These are phyloP conservation scores for Plicaturopsis crispa DNA, from an alignment of 768 basidiomycete genomes.

Conservation along the genomic window DNA sequence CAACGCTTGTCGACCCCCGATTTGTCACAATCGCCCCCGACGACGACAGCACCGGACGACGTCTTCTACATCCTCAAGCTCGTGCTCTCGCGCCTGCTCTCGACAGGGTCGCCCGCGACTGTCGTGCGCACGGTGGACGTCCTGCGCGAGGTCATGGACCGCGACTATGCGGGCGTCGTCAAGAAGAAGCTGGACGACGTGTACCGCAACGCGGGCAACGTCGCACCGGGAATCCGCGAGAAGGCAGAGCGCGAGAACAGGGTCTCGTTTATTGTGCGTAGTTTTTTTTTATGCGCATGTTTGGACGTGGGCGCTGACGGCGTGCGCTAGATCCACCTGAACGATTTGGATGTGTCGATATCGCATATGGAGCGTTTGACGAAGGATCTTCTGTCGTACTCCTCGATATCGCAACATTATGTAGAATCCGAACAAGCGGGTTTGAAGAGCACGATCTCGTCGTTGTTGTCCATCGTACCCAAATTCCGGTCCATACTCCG, in stretches of 20 bases:
- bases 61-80: constrained; percentile 93
- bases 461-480: constrained; percentile 44
- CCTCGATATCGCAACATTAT: constrained; percentile 61
- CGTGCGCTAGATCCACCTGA: constrained; percentile 64
- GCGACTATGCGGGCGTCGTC: constrained; percentile 74
- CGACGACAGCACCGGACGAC: constrained; percentile 84
- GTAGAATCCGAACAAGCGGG: constrained; percentile 42
- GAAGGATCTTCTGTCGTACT: constrained; percentile 50
- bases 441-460: constrained; percentile 40
- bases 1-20: constrained; percentile 80
- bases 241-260: constrained; percentile 78
- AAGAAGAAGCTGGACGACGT: constrained; percentile 85
- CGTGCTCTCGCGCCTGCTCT: constrained; percentile 69
- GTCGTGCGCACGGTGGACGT: constrained; percentile 53
- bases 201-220: constrained; percentile 47
- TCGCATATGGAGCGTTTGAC: constrained; percentile 82
- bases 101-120: constrained; percentile 60
- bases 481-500: constrained; percentile 70
- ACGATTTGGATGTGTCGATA: constrained; percentile 90
- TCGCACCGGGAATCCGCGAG: constrained; percentile 49
- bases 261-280: constrained; percentile 70
- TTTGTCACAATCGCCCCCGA: constrained; percentile 48
- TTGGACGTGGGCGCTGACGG: constrained; percentile 4
- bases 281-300: not conserved
- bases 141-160: constrained; percentile 70